phyloP scores from a whole-genome alignment of 495 filamentous ascomycete species.

The Cercophora samala region DNA sequence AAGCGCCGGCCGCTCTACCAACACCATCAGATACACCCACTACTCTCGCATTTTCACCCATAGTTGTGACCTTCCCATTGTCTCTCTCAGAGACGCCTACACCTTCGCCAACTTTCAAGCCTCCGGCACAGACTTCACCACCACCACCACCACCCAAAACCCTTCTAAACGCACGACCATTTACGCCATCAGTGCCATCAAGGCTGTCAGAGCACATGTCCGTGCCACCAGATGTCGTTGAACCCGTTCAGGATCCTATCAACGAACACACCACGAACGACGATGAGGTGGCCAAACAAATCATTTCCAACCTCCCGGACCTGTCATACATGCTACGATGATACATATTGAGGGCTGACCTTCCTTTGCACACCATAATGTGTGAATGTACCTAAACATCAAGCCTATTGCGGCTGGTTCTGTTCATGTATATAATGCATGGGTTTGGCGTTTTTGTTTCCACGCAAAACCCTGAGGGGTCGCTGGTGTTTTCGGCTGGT shows the following conservation, averaged over 20 bases:
- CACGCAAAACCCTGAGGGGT: background rate
- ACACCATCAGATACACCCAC: background rate
- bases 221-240: background rate
- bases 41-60: background rate
- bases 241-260: background rate
- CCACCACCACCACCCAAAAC: background rate
- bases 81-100: background rate
- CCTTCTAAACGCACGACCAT: background rate
- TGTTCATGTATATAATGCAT: slow-evolving; percentile 9
- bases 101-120: background rate
- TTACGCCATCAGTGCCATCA: background rate
- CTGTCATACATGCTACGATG: slow-evolving; percentile 54
- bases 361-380: background rate
- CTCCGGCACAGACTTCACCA: background rate
- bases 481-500: background rate
- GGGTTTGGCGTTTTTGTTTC: slow-evolving; percentile 11
- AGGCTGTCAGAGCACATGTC: background rate
- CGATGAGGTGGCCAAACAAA: slow-evolving; percentile 15
- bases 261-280: background rate
- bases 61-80: background rate
- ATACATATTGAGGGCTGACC: slow-evolving; percentile 37
- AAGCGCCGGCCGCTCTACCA: background rate
- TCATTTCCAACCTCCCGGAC: slow-evolving; percentile 47
- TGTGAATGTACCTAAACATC: background rate
- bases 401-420: background rate